Evolutionary conservation across 768 basidiomycete genomes (phyloP).

Genomic region (Pisolithus sp.): DNA sequence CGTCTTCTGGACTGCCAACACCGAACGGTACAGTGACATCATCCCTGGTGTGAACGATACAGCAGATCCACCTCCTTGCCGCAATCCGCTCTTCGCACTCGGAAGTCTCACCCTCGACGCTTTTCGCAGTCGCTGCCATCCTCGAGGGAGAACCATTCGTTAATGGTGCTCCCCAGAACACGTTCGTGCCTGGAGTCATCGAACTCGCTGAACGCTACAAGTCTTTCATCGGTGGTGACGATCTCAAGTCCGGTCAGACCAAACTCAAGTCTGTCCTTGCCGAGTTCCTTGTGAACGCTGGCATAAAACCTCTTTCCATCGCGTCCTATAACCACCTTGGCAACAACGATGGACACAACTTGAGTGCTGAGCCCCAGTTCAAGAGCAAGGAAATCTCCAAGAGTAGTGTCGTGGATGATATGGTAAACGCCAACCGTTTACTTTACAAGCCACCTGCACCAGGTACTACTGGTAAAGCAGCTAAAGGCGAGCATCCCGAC

Average conservation of each 20-base stretch:
- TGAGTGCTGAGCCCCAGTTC: conserved; percentile 89
- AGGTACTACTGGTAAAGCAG: conserved; percentile 45
- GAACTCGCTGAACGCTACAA: conserved; percentile 82
- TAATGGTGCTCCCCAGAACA: conserved; percentile 98
- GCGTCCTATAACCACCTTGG: conserved; percentile 98
- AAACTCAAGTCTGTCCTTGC: conserved; percentile 96
- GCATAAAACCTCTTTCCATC: conserved; percentile 96
- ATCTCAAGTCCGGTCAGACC: conserved; percentile 97
- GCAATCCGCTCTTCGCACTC: conserved; percentile 80
- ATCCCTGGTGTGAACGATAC: conserved; percentile 95
- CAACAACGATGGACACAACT: conserved; percentile 94
- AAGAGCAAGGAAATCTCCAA: conserved; percentile 98
- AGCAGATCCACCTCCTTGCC: conserved; percentile 73
- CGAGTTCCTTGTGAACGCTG: conserved; percentile 97
- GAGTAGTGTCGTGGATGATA: conserved; percentile 95
- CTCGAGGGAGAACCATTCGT: conserved; percentile 94
- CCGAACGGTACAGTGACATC: conserved; percentile 94
- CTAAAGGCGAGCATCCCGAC: conserved; percentile 95
- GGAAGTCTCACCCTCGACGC: conserved; percentile 93
- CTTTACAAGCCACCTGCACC: conserved; percentile 78
- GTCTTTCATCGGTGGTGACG: conserved; percentile 96
- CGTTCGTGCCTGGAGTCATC: conserved; percentile 93
- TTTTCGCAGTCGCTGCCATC: conserved; percentile 94
- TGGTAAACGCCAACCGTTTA: conserved; percentile 87
- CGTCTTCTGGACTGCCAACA: conserved; percentile 99